Evolutionary conservation across 106 monocot species (phyloP).

Genomic region (Iris macrosiphon): DNA sequence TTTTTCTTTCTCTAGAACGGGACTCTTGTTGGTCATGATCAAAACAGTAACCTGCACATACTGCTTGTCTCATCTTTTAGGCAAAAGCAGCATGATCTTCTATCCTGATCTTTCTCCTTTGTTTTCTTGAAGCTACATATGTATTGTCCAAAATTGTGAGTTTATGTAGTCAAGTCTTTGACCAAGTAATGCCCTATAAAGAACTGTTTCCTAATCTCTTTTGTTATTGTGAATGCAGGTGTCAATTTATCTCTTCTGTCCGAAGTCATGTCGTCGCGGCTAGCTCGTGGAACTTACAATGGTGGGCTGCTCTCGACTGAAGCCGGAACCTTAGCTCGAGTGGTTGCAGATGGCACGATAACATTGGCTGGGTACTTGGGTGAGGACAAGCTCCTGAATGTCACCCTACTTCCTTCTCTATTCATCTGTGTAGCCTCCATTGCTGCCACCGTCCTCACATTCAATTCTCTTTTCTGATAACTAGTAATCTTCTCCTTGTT

Average conservation of each 20-base stretch:
- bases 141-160: too few species aligned
- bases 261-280: conserved; percentile 85
- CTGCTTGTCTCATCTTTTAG: too few species aligned
- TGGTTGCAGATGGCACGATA: conserved; percentile 80
- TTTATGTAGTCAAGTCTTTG: too few species aligned
- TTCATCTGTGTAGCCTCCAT: conserved; percentile 61
- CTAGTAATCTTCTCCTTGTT: too few species aligned
- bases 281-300: conserved; percentile 93
- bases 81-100: too few species aligned
- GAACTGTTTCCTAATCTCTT: too few species aligned
- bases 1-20: too few species aligned
- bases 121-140: too few species aligned
- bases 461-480: conserved; percentile 65
- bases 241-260: conserved; percentile 87
- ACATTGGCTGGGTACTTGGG: conserved; percentile 82
- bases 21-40: too few species aligned
- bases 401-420: conserved; percentile 75
- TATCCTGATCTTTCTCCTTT: too few species aligned
- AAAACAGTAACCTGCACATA: too few species aligned
- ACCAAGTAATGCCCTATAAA: too few species aligned
- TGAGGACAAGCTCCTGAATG: conserved; percentile 53
- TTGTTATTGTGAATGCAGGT: conserved; percentile 34
- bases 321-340: conserved; percentile 79
- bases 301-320: conserved; percentile 84
- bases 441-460: conserved; percentile 53